These are phyloP conservation scores for Lojkania enalia DNA, from an alignment of 2,329 filamentous ascomycete genomes.

Conservation along the genomic window DNA sequence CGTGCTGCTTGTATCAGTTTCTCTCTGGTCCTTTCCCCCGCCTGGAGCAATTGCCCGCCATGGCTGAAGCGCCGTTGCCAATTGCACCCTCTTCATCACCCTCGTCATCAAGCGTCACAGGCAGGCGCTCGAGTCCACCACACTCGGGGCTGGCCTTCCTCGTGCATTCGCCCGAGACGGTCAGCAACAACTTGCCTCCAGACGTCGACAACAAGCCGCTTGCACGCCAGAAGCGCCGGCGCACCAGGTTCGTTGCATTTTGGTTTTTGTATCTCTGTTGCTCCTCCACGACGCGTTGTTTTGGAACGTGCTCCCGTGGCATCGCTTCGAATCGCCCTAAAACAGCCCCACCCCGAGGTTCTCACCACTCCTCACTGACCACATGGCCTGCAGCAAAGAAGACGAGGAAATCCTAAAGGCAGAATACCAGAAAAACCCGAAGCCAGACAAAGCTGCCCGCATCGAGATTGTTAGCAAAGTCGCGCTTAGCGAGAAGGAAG, in stretches of 20 bases:
- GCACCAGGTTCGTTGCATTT: constrained; percentile 58
- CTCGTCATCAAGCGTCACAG: constrained; percentile 20
- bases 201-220: constrained; percentile 63
- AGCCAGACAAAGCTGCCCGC: constrained; percentile 88
- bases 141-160: constrained; percentile 57
- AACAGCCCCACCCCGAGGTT: constrained; percentile 8
- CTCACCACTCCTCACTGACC: constrained; percentile 28
- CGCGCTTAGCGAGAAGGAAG: constrained; percentile 90
- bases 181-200: constrained; percentile 60
- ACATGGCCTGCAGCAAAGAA: constrained; percentile 53
- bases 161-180: constrained; percentile 61
- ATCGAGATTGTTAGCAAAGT: constrained; percentile 82
- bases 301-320: constrained; percentile 28
- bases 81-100: constrained; percentile 23
- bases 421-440: constrained; percentile 81
- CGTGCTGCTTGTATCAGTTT: neutral
- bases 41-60: constrained; percentile 16
- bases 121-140: constrained; percentile 30
- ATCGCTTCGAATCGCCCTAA: constrained; percentile 1
- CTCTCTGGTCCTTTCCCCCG: neutral
- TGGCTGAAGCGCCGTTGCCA: constrained; percentile 4
- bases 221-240: constrained; percentile 62
- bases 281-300: constrained; percentile 30
- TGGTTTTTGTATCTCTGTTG: constrained; percentile 15
- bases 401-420: constrained; percentile 88